Evolutionary conservation across 768 basidiomycete species (phyloP), one percentile per base, ranked within the genome.

Genomic region (Boletus vinaceobasis): DNA sequence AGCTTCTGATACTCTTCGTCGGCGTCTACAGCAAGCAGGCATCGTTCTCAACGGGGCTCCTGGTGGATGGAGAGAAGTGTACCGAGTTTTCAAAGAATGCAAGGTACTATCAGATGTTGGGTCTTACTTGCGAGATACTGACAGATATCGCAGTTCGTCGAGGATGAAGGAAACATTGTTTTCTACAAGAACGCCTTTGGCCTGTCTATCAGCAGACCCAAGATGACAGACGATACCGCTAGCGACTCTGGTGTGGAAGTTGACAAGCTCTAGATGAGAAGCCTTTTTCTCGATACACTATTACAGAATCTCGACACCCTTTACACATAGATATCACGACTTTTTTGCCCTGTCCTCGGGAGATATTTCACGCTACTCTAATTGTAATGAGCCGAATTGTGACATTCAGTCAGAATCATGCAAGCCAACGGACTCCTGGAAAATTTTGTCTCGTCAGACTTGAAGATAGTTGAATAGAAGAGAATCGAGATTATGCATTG

Each of bases 121-220:
- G 2, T 27, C 21, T 48, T 5, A n/a, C 1, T 19, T 7, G 11
- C n/a, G 15, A 37, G 23, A 38, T 40, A 38, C 51, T 57, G 27
- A 54, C 31, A 17, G 26, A 36, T n/a, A 43, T 26, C 40, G 1
- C 52, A 84, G 84, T 98, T 93, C 69, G 89, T 99, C 44, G 96
- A 98, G 73, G 93, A 98, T 67, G 87, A 91, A 62, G 94, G 93
- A 38, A 84, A 90, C 61, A 84, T 97, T 57, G 69, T 94, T 55
- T 94, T 95, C 77, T 96, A 86, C 83, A 93, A 93, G 81, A 90
- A 98, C 64, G 84, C 88, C 5, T 62, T 75, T 38, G 96, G 96
- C 55, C 71, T 93, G 39, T 90, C 93, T 44, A 74, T 85, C 57
- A 76, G 80, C 64, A 81, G 83, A 58, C 84, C 88, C 8, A 79